Evolutionary conservation across 2,329 filamentous ascomycete species (phyloP).

Genomic region (Neopestalotiopsis clavispora): DNA sequence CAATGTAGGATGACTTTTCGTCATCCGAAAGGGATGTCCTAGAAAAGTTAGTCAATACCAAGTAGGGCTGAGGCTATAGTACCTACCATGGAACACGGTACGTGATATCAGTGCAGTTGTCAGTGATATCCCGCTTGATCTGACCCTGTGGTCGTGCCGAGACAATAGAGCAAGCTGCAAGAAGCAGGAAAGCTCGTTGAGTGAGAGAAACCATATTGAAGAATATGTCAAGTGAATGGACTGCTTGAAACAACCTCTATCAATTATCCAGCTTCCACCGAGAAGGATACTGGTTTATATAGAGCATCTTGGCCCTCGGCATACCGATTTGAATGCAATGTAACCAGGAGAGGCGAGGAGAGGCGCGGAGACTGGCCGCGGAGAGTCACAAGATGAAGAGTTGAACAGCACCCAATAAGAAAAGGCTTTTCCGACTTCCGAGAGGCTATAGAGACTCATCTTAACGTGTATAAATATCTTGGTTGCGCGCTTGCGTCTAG

Average conservation of each 20-base stretch:
- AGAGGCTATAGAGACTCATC: not conserved
- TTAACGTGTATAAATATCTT: not conserved
- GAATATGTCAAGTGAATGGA: not conserved
- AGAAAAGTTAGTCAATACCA: not conserved
- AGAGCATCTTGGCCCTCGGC: not conserved
- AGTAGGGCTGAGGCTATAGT: too few relatives aligned
- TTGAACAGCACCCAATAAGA: not conserved
- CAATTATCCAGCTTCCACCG: not conserved
- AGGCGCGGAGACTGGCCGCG: not conserved
- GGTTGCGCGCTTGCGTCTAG: not conserved
- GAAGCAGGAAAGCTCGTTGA: constrained; percentile 7
- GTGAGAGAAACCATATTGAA: not conserved
- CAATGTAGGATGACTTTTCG: constrained; percentile 11
- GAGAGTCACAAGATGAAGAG: not conserved
- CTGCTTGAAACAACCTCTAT: not conserved
- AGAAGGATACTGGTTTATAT: not conserved
- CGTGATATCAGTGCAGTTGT: constrained; percentile 7
- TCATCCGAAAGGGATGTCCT: constrained; percentile 10
- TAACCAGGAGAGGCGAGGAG: not conserved
- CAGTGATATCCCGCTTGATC: constrained; percentile 1
- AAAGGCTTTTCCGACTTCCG: not conserved
- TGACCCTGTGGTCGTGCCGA: not conserved
- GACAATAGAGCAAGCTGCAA: constrained; percentile 1
- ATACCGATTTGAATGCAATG: not conserved
- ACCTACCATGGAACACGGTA: constrained; percentile 4